Evolutionary conservation across 768 basidiomycete species (phyloP), one percentile per base, ranked within the genome.

Genomic region (Lentinula edodes): DNA sequence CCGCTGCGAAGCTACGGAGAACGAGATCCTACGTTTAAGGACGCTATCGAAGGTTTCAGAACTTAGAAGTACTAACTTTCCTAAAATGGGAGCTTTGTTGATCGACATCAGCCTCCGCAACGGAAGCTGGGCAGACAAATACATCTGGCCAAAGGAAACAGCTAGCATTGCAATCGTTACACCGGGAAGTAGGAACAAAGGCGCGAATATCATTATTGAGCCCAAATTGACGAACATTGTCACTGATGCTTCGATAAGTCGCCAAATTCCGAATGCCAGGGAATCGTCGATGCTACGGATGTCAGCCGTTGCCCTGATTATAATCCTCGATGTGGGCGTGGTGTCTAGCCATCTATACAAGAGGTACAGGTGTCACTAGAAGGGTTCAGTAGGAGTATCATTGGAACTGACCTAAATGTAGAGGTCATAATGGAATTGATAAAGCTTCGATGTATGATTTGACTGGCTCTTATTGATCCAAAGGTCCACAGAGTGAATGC

Each of bases 91-190:
- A 3, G 72, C 64, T 52, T 69, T 71, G 6, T 78, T 77, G 68
- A 79, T 78, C 8, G 75, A 77, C 75, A 77, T 76, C 62, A 82
- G 78, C 45, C 81, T 73, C 64, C 80, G 80, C 20, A 80, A 76
- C 9, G 79, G 76, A 56, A 82, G 67, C 64, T 82, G 81, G 6
- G 79, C 76, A 58, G 73, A 74, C 41, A 81, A 71, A 63, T 82
- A 83, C 5, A 78, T 66, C 55, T 78, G 75, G 1, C 76, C 80
- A 23, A 81, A 66, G 62, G 73, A 74, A 10, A 71, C 74, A 5
- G 83, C 86, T 9, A 82, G 3, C 0, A 77, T 60, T 15, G 74
- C 75, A 9, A 83, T 72, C 3, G 75, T 32, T 18, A 80, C 34
- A 10, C 80, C 80, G 5, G 81, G 80, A n/a, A 81, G 45, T 15